Conservation (phyloP, 2,329 filamentous ascomycete genomes). For the Fusarium drepaniforme region DNA sequence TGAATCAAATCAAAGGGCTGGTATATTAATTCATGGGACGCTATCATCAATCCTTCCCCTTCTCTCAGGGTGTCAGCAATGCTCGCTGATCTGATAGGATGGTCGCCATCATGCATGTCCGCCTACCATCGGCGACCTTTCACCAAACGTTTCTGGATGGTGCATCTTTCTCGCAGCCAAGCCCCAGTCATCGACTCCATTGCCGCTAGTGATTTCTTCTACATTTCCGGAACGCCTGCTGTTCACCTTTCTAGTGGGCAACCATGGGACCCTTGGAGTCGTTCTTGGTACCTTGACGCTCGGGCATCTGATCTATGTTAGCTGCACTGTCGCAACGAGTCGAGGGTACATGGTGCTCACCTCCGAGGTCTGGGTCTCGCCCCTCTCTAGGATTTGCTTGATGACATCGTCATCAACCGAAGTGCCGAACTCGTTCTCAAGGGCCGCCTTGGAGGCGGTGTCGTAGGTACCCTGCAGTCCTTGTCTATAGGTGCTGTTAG, state of each 20-base stretch:
- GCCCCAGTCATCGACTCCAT: slow-evolving; percentile 3
- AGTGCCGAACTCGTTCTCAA: slow-evolving; percentile 92
- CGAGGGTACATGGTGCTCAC: slow-evolving; percentile 49
- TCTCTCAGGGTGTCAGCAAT: slow-evolving; percentile 33
- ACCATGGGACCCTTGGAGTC: slow-evolving; percentile 61
- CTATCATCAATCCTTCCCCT: slow-evolving; percentile 38
- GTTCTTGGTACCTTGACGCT: slow-evolving; percentile 66
- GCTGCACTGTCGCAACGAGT: background rate
- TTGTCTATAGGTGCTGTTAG: slow-evolving; percentile 68
- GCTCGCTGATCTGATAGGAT: slow-evolving; percentile 8
- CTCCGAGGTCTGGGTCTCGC: slow-evolving; percentile 72
- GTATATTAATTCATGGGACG: slow-evolving; percentile 26
- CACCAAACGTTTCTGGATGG: slow-evolving; percentile 27
- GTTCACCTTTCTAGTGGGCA: slow-evolving; percentile 52
- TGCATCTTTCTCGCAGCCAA: slow-evolving; percentile 14
- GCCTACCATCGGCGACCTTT: slow-evolving; percentile 10
- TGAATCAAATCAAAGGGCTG: slow-evolving; percentile 20
- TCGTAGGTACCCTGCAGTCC: slow-evolving; percentile 86
- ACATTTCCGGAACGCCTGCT: slow-evolving; percentile 19
- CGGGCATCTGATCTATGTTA: slow-evolving; percentile 58
- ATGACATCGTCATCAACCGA: slow-evolving; percentile 83
- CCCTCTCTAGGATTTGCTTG: slow-evolving; percentile 83
- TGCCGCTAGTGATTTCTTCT: background rate
- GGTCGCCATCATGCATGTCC: slow-evolving; percentile 13
- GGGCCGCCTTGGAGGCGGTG: slow-evolving; percentile 76